Percentiles rank a stretch among this genome's conserved stretches.
Conservation (phyloP, 2,329 filamentous ascomycete genomes). For the Cladosporium sp. region DNA sequence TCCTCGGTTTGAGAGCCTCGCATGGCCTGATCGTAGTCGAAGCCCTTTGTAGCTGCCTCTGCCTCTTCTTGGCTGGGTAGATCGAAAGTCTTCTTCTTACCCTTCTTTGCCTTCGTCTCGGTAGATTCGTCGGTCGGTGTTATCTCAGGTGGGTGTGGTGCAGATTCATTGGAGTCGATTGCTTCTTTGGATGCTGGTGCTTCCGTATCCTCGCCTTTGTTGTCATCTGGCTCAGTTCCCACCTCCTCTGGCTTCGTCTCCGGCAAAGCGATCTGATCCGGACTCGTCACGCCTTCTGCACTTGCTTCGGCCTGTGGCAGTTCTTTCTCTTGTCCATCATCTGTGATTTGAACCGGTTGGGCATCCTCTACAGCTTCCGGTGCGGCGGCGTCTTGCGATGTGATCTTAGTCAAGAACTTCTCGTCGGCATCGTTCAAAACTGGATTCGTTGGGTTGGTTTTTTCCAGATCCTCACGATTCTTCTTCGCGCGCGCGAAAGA, state of each 20-base stretch:
- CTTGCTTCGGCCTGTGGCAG: constrained; percentile 22
- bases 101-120: constrained; percentile 24
- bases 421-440: constrained; percentile 60
- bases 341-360: constrained; percentile 23
- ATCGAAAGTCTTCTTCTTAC: constrained; percentile 28
- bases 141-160: constrained; percentile 24
- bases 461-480: constrained; percentile 32
- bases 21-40: constrained; percentile 14
- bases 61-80: constrained; percentile 33
- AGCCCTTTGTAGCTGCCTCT: constrained; percentile 28
- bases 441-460: constrained; percentile 34
- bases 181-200: constrained; percentile 21
- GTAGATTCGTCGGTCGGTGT: constrained; percentile 18
- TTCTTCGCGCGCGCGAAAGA: constrained; percentile 33
- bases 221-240: constrained; percentile 27
- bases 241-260: constrained; percentile 30
- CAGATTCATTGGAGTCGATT: constrained; percentile 12
- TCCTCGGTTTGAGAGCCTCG: not conserved
- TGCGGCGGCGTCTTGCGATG: constrained; percentile 36
- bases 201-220: constrained; percentile 13
- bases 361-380: constrained; percentile 37
- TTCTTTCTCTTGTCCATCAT: constrained; percentile 32
- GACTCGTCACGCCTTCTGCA: constrained; percentile 17
- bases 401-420: constrained; percentile 50
- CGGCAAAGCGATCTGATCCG: constrained; percentile 25